A percentile compares a stretch with the other conserved stretches of the same genome.
Evolutionary conservation across 345 rosid species (phyloP).

Genomic region (Limnanthes douglasii): DNA sequence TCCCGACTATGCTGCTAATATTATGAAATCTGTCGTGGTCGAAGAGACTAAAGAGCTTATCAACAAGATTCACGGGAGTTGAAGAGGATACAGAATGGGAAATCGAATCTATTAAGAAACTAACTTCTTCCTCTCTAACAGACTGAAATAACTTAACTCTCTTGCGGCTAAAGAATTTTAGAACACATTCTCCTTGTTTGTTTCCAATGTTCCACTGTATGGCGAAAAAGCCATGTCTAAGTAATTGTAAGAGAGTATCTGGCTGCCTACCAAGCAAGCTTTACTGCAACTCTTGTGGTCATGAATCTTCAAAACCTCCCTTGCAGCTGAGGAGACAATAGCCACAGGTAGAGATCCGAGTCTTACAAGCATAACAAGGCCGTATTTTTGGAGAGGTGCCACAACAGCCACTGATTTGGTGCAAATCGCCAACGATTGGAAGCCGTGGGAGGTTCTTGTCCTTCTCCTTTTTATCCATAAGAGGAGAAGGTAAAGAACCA

Average conservation of each 20-base stretch:
- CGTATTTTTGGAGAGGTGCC: slow-evolving; percentile 4
- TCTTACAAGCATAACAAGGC: slow-evolving; percentile 11
- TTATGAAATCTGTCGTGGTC: background rate
- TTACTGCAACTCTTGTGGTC: slow-evolving; percentile 14
- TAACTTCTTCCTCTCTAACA: slow-evolving; percentile 16
- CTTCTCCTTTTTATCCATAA: too few species aligned
- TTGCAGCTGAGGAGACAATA: slow-evolving; percentile 11
- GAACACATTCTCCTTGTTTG: slow-evolving; percentile 11
- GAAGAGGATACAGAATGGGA: background rate
- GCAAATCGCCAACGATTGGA: slow-evolving; percentile 6
- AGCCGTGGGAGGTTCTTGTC: background rate
- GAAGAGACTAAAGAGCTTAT: background rate
- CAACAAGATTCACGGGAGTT: slow-evolving; percentile 7
- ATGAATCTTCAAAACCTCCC: slow-evolving; percentile 11
- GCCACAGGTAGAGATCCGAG: slow-evolving; percentile 3
- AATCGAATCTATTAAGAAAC: slow-evolving; percentile 7
- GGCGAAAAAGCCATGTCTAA: slow-evolving; percentile 17
- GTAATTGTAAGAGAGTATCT: slow-evolving; percentile 9
- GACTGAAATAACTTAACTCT: slow-evolving; percentile 9
- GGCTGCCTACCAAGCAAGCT: slow-evolving; percentile 7
- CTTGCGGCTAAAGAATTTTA: slow-evolving; percentile 9
- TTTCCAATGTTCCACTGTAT: slow-evolving; percentile 17
- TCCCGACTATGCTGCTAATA: slow-evolving; percentile 1
- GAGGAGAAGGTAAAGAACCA: too few species aligned
- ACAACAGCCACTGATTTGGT: slow-evolving; percentile 5